Conservation (phyloP, 345 rosid genomes). For the Iberis pinnata region DNA sequence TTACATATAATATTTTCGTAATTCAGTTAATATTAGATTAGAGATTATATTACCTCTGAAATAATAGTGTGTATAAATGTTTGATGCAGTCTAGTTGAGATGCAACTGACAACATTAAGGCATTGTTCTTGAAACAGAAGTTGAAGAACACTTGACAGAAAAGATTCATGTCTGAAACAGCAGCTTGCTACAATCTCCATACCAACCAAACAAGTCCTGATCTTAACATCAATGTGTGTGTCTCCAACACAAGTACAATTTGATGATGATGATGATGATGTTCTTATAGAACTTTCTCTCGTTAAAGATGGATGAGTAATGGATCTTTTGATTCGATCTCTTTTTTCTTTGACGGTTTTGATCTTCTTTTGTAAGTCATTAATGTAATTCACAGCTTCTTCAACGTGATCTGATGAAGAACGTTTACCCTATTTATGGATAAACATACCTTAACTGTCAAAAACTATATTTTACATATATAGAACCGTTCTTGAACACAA, state of each 20-base stretch:
- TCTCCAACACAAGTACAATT: slow-evolving; percentile 25
- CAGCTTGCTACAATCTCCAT: slow-evolving; percentile 23
- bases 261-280: slow-evolving; percentile 15
- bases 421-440: slow-evolving; percentile 21
- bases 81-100: slow-evolving; percentile 4
- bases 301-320: not conserved
- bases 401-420: slow-evolving; percentile 23
- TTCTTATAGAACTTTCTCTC: not conserved
- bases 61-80: slow-evolving; percentile 24
- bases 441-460: too few species aligned
- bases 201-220: slow-evolving; percentile 21
- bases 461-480: too few species aligned
- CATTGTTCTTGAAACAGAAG: slow-evolving; percentile 19
- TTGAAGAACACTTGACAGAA: slow-evolving; percentile 25
- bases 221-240: slow-evolving; percentile 12
- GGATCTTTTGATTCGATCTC: slow-evolving; percentile 19
- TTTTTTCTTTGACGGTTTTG: slow-evolving; percentile 10
- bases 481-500: too few species aligned
- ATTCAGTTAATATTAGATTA: not conserved
- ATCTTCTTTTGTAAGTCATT: slow-evolving; percentile 24
- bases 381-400: slow-evolving; percentile 23
- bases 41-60: slow-evolving; percentile 11
- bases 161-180: slow-evolving; percentile 12
- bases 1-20: not conserved
- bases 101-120: slow-evolving; percentile 23